These are phyloP conservation scores for Quillaja saponaria DNA, from an alignment of 306 rosid genomes.

Conservation along the genomic window DNA sequence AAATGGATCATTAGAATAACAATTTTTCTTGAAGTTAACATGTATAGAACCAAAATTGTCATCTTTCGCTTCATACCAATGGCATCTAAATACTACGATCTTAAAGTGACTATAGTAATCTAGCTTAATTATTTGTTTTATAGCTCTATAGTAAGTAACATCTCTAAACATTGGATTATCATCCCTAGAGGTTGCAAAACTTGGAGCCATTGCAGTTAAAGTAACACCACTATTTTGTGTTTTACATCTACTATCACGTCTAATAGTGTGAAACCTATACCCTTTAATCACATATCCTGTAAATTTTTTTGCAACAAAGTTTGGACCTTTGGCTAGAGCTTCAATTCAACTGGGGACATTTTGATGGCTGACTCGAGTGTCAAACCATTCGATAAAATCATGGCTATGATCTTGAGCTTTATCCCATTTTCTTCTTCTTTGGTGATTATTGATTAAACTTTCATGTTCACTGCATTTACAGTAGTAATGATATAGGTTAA, in stretches of 20 bases:
- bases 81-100: background rate
- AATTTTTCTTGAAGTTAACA: background rate
- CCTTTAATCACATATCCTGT: background rate
- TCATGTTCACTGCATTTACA: background rate
- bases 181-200: slow-evolving; percentile 9
- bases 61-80: background rate
- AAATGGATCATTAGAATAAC: background rate
- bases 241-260: background rate
- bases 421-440: background rate
- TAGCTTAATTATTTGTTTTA: background rate
- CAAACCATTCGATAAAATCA: slow-evolving; percentile 6
- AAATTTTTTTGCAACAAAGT: background rate
- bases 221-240: slow-evolving; percentile 14
- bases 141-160: background rate
- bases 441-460: background rate
- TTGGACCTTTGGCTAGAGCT: background rate
- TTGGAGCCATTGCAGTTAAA: background rate
- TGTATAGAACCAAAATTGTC: background rate
- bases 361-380: background rate
- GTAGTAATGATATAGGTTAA: background rate
- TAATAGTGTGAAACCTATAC: background rate
- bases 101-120: background rate
- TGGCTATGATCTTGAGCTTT: background rate
- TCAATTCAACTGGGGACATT: background rate
- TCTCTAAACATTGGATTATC: background rate